These are phyloP conservation scores for Sungouiozyma intestinalis DNA, from an alignment of 805 yeast genomes.

Conservation along the genomic window DNA sequence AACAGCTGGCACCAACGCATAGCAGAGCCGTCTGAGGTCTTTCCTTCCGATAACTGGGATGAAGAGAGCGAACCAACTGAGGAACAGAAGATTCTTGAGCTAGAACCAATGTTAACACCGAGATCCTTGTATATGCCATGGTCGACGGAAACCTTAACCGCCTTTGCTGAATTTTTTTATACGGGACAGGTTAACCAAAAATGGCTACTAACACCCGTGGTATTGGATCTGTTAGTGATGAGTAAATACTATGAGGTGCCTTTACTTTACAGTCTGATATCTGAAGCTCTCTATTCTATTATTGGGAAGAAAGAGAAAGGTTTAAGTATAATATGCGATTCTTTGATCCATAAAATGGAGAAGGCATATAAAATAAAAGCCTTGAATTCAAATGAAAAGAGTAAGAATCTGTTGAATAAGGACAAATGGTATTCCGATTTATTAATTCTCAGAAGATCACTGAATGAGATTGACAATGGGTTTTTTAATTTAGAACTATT, in stretches of 20 bases:
- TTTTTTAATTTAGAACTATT: conserved; percentile 33
- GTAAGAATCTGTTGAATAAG: conserved; percentile 14
- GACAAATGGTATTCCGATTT: conserved; percentile 27
- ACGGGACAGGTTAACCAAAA: conserved; percentile 71
- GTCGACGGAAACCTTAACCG: conserved; percentile 47
- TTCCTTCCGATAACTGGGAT: not conserved
- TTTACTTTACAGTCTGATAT: conserved; percentile 53
- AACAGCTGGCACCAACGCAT: not conserved
- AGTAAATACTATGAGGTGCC: conserved; percentile 63
- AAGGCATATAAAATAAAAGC: conserved; percentile 14
- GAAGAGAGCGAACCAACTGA: not conserved
- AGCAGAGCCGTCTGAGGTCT: not conserved
- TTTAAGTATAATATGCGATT: conserved; percentile 21
- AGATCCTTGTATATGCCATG: conserved; percentile 62
- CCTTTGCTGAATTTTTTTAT: conserved; percentile 61
- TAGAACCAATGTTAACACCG: conserved; percentile 60
- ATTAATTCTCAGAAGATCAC: conserved; percentile 42
- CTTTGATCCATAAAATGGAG: conserved; percentile 17
- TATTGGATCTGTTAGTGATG: conserved; percentile 51
- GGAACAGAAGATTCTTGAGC: conserved; percentile 7
- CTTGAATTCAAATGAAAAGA: conserved; percentile 17
- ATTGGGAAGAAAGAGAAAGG: conserved; percentile 56
- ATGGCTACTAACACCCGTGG: conserved; percentile 60
- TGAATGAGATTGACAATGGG: conserved; percentile 57
- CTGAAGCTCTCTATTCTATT: conserved; percentile 59